A percentile compares a stretch with the other conserved stretches of the same genome.
Evolutionary conservation across 2,329 filamentous ascomycete species (phyloP).

Genomic region (Epichloe brachyelytri): DNA sequence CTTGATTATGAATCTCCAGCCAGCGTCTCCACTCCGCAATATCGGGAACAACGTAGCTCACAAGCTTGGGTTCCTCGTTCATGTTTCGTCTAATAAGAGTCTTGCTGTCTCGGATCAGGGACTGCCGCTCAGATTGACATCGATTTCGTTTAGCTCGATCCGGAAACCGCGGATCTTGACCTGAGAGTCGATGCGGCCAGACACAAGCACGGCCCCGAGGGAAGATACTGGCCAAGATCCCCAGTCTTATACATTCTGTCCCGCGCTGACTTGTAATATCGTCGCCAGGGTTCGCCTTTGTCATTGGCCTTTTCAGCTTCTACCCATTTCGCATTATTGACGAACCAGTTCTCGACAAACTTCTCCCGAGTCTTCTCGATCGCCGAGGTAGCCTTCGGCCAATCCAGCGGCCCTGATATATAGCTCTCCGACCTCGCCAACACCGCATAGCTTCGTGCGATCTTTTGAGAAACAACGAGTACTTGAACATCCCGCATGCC

Average conservation of each 20-base stretch:
- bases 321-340: conserved; percentile 25
- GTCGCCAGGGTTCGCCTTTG: conserved; percentile 58
- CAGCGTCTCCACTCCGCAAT: conserved; percentile 58
- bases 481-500: conserved; percentile 87
- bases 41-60: conserved; percentile 82
- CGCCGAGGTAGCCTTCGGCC: conserved; percentile 65
- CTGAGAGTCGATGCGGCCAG: conserved; percentile 73
- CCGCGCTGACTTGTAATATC: conserved; percentile 66
- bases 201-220: conserved; percentile 57
- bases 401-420: conserved; percentile 72
- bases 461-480: conserved; percentile 65
- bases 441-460: conserved; percentile 54
- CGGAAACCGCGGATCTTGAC: conserved; percentile 95
- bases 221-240: conserved; percentile 66
- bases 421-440: conserved; percentile 77
- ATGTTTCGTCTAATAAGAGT: conserved; percentile 51
- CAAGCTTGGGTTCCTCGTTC: conserved; percentile 61
- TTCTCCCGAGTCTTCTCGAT: conserved; percentile 54
- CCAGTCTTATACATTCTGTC: conserved; percentile 82
- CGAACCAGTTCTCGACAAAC: conserved; percentile 78
- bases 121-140: conserved; percentile 64
- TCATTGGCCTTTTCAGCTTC: conserved; percentile 9
- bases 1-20: conserved; percentile 40
- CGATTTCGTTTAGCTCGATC: conserved; percentile 90
- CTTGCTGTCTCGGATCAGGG: conserved; percentile 71